These are phyloP conservation scores for Russula ochroleuca DNA, from an alignment of 768 basidiomycete genomes.

Conservation along the genomic window DNA sequence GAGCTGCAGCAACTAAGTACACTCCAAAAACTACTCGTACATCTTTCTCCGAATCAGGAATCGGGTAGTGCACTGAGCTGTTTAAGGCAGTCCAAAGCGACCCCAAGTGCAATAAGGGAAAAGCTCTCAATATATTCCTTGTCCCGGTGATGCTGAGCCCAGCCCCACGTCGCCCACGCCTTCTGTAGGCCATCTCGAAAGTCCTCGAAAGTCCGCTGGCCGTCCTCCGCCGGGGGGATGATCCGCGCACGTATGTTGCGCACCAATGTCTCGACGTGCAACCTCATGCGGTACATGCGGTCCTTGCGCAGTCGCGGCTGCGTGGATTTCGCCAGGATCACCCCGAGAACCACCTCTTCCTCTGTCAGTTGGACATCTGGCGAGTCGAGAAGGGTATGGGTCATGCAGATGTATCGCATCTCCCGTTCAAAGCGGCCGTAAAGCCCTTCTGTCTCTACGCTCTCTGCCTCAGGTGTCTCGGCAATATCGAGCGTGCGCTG, in stretches of 20 bases:
- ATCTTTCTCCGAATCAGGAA: not conserved
- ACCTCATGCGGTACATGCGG: constrained; percentile 57
- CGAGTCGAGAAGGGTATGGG: constrained; percentile 57
- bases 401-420: constrained; percentile 61
- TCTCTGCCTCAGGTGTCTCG: constrained; percentile 40
- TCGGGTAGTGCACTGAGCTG: not conserved
- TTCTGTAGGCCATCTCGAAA: not conserved
- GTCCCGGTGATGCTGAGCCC: constrained; percentile 35
- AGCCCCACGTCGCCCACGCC: not conserved
- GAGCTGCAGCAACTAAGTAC: not conserved
- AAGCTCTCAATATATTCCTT: constrained; percentile 16
- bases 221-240: not conserved
- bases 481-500: not conserved
- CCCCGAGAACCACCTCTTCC: constrained; percentile 72
- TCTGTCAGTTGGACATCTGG: constrained; percentile 56
- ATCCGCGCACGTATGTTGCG: constrained; percentile 40
- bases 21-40: not conserved
- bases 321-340: constrained; percentile 65
- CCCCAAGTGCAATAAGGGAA: not conserved
- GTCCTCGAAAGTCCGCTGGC: not conserved
- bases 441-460: constrained; percentile 27
- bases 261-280: constrained; percentile 54
- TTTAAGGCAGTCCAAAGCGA: not conserved
- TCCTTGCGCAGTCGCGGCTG: constrained; percentile 57
- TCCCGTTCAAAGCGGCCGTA: constrained; percentile 59